Conservation (phyloP, 2,329 filamentous ascomycete genomes). For the Trichoderma pleuroti region DNA sequence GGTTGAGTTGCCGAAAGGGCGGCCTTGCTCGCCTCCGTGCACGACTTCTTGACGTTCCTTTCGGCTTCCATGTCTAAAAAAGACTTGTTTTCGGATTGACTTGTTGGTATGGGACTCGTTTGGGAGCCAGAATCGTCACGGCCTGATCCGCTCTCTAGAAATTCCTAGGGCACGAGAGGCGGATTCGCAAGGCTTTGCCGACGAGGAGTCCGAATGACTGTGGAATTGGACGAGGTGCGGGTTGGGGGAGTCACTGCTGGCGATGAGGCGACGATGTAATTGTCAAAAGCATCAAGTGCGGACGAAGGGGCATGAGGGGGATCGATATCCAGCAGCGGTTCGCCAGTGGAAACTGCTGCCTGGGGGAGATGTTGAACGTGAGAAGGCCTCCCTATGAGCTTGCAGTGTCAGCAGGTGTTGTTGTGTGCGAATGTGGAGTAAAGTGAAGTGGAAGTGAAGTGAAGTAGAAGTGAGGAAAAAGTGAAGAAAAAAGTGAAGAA, state of each 20-base stretch:
- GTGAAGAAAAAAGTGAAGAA: not conserved
- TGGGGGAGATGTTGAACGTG: not conserved
- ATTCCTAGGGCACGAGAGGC: slow-evolving; percentile 29
- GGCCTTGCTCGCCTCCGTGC: not conserved
- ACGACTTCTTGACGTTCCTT: slow-evolving; percentile 20
- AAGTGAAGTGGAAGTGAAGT: not conserved
- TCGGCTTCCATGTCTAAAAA: slow-evolving; percentile 38
- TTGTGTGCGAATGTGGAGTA: too few relatives aligned
- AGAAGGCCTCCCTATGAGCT: slow-evolving; percentile 4
- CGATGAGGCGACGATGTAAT: not conserved
- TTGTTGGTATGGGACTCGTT: not conserved
- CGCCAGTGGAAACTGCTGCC: not conserved
- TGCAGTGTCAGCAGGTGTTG: not conserved
- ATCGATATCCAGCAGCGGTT: not conserved
- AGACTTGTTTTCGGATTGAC: slow-evolving; percentile 10
- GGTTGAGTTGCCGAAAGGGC: slow-evolving; percentile 1
- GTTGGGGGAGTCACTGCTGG: not conserved
- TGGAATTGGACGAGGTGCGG: slow-evolving; percentile 31
- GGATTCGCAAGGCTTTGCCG: slow-evolving; percentile 25
- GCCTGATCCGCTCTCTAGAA: slow-evolving; percentile 33
- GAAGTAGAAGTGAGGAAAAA: not conserved
- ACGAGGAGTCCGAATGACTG: slow-evolving; percentile 37
- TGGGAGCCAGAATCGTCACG: slow-evolving; percentile 24
- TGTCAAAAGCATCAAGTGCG: not conserved
- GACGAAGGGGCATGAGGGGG: not conserved